Percentiles rank a stretch among this genome's conserved stretches.
These are phyloP conservation scores for Chamaecrista fasciculata DNA, from an alignment of 306 rosid genomes.

Conservation along the genomic window DNA sequence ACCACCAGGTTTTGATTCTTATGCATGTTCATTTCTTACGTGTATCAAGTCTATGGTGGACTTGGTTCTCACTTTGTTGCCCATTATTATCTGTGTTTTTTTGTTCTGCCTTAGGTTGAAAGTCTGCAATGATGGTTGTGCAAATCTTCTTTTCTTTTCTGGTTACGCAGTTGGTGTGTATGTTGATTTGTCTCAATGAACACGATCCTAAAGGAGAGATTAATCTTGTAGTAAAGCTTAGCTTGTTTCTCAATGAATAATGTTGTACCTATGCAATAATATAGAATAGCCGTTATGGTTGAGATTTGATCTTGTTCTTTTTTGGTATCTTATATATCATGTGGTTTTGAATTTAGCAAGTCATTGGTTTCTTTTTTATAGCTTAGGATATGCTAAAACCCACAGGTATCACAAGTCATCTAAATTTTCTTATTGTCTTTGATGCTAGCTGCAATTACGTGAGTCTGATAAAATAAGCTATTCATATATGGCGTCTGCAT, in stretches of 20 bases:
- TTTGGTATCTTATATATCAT: slow-evolving; percentile 13
- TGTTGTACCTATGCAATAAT: slow-evolving; percentile 7
- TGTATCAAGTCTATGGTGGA: slow-evolving; percentile 24
- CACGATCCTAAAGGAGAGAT: background rate
- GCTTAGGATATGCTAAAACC: slow-evolving; percentile 30
- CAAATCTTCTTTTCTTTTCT: slow-evolving; percentile 18
- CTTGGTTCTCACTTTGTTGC: slow-evolving; percentile 46
- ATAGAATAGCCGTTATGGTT: slow-evolving; percentile 7
- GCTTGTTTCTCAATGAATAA: background rate
- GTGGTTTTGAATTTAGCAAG: background rate
- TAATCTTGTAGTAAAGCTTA: slow-evolving; percentile 17
- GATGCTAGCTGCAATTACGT: background rate
- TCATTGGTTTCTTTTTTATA: slow-evolving; percentile 37
- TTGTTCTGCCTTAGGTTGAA: slow-evolving; percentile 31
- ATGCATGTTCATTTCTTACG: slow-evolving; percentile 28
- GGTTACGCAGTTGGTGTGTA: slow-evolving; percentile 40
- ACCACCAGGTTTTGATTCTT: slow-evolving; percentile 25
- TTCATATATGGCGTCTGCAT: background rate
- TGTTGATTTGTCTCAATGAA: slow-evolving; percentile 50
- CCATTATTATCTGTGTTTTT: slow-evolving; percentile 26
- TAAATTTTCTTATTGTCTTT: background rate
- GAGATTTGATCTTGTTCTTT: background rate
- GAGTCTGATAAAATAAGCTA: slow-evolving; percentile 16
- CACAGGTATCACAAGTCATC: background rate
- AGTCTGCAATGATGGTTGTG: slow-evolving; percentile 15